Evolutionary conservation across 2,329 filamentous ascomycete genomes (phyloP).

Genomic region (Daldinia eschscholtzii): DNA sequence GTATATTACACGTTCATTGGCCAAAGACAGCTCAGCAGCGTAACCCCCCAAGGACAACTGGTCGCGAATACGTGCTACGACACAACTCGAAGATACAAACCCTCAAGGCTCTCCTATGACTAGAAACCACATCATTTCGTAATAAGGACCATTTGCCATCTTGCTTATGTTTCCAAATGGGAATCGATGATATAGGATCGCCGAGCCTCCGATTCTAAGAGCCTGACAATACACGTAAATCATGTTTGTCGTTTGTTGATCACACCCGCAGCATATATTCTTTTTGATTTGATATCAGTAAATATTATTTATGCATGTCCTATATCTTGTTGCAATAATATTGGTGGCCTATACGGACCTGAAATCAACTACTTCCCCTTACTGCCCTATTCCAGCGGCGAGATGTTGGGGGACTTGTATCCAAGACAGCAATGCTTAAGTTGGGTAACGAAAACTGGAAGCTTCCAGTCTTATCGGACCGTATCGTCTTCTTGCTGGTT

Average conservation of each 20-base stretch:
- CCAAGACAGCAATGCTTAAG: conserved; percentile 68
- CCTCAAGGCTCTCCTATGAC: conserved; percentile 5
- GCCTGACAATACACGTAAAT: conserved; percentile 1
- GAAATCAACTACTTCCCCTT: neutral
- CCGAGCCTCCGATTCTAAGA: neutral
- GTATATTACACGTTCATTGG: neutral
- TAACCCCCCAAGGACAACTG: conserved; percentile 7
- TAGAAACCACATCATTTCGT: conserved; percentile 5
- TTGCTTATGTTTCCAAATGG: neutral
- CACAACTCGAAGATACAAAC: conserved; percentile 4
- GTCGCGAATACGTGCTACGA: conserved; percentile 5
- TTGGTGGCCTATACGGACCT: neutral
- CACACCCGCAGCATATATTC: neutral
- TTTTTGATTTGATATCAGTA: neutral
- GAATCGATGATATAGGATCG: neutral
- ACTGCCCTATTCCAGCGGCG: conserved; percentile 21
- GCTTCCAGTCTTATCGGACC: conserved; percentile 59
- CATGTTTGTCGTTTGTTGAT: neutral
- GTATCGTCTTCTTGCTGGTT: conserved; percentile 55
- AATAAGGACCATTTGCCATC: neutral
- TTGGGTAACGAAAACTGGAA: conserved; percentile 67
- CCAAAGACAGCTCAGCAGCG: conserved; percentile 12
- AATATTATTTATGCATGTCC: neutral
- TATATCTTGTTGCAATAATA: neutral
- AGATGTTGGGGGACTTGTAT: conserved; percentile 51